Evolutionary conservation across 192 early-diverging fungal species (phyloP).

Genomic region (Mycoemilia scoparia): DNA sequence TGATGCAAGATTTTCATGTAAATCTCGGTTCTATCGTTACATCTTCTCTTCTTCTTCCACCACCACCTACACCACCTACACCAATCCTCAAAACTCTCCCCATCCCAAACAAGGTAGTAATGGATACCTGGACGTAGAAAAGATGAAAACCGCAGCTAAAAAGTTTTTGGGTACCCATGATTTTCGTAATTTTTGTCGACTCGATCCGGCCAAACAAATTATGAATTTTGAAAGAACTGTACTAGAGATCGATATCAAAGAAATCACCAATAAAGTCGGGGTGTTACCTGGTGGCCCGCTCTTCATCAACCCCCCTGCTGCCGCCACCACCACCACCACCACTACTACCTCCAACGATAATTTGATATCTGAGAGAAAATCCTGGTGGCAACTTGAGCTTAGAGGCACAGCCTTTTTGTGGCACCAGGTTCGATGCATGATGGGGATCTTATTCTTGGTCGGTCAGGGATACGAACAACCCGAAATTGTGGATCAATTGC

Average conservation of each 20-base stretch:
- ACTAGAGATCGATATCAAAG: conserved; percentile 37
- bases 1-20: conserved; percentile 74
- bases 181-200: conserved; percentile 90
- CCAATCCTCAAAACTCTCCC: no score
- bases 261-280: conserved; percentile 14
- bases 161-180: conserved; percentile 68
- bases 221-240: conserved; percentile 60
- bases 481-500: conserved; percentile 41
- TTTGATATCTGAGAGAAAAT: no score
- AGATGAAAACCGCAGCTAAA: conserved; percentile 55
- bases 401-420: conserved; percentile 82
- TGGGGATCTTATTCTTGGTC: conserved; percentile 70
- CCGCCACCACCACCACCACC: no score
- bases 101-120: no score
- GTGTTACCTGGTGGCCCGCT: not conserved
- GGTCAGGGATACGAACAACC: conserved; percentile 65
- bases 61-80: conserved; percentile 15
- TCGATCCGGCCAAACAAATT: conserved; percentile 74
- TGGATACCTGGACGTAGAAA: conserved; percentile 41
- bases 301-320: no score
- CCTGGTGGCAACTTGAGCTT: conserved; percentile 48
- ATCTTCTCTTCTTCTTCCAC: conserved; percentile 70
- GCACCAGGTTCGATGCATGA: conserved; percentile 98
- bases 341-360: no score
- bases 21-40: conserved; percentile 75